Percentiles rank a stretch among this genome's conserved stretches.
These are phyloP conservation scores for Zygosaccharomyces pseudorouxii DNA, from an alignment of 805 yeast species.

Conservation along the genomic window DNA sequence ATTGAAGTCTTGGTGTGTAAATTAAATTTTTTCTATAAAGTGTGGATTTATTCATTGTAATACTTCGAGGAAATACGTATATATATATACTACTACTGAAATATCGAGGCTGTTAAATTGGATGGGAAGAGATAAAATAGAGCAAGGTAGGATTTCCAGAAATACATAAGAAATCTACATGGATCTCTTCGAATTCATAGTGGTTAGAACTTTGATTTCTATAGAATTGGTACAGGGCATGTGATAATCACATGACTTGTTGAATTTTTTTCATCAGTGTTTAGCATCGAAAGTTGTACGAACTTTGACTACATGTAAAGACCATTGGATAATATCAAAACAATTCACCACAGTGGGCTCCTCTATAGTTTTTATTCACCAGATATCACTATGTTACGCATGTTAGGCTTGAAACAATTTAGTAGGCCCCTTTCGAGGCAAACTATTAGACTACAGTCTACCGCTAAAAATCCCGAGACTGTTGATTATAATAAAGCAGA, in stretches of 20 bases:
- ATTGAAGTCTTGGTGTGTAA: constrained; percentile 32
- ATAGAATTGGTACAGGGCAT: background rate
- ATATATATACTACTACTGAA: background rate
- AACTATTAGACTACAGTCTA: constrained; percentile 8
- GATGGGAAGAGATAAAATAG: background rate
- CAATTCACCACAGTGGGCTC: background rate
- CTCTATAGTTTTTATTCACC: too few relatives aligned
- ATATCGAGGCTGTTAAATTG: background rate
- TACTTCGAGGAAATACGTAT: background rate
- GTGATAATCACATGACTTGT: constrained; percentile 1
- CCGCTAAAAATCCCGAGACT: background rate
- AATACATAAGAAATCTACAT: background rate
- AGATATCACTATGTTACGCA: background rate
- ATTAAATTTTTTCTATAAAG: background rate
- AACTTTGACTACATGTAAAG: background rate
- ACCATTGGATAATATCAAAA: background rate
- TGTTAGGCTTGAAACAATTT: background rate
- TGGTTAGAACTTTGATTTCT: background rate
- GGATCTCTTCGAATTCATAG: background rate
- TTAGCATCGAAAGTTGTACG: background rate
- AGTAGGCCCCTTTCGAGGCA: background rate
- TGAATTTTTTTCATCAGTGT: background rate
- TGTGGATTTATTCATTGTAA: background rate
- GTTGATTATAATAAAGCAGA: background rate
- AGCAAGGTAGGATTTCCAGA: background rate